Conservation (phyloP, 2,329 filamentous ascomycete species). For the Hypomyces perniciosus region DNA sequence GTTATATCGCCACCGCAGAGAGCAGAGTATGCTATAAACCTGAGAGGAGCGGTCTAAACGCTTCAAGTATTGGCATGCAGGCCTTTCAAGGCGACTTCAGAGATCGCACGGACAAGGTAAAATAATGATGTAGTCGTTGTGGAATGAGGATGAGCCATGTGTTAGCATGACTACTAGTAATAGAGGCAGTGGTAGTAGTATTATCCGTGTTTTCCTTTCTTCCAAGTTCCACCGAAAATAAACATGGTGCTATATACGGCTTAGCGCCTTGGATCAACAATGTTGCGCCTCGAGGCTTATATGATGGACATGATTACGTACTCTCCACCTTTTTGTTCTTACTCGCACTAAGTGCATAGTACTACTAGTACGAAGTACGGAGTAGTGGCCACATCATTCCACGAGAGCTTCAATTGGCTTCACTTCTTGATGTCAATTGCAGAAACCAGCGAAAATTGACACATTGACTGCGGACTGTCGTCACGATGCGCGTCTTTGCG, state of each 20-base stretch:
- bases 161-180: not conserved
- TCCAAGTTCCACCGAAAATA: constrained; percentile 17
- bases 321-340: not conserved
- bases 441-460: constrained; percentile 4
- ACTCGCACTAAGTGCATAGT: not conserved
- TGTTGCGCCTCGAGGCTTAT: too few relatives aligned
- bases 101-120: too few relatives aligned
- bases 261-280: constrained; percentile 13
- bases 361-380: not conserved
- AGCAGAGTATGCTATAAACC: not conserved
- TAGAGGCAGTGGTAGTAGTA: not conserved
- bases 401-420: constrained; percentile 1
- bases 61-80: too few relatives aligned
- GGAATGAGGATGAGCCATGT: too few relatives aligned
- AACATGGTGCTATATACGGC: constrained; percentile 25
- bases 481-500: constrained; percentile 63
- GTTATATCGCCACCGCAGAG: not conserved
- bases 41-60: not conserved
- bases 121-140: too few relatives aligned
- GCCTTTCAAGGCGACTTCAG: too few relatives aligned
- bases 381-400: constrained; percentile 3
- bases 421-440: constrained; percentile 10
- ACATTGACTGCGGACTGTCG: constrained; percentile 10
- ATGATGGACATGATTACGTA: not conserved
- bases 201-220: constrained; percentile 20